A percentile compares a stretch with the other conserved stretches of the same genome.
Evolutionary conservation across 495 filamentous ascomycete genomes (phyloP).

Genomic region (Articulospora tetracladia): DNA sequence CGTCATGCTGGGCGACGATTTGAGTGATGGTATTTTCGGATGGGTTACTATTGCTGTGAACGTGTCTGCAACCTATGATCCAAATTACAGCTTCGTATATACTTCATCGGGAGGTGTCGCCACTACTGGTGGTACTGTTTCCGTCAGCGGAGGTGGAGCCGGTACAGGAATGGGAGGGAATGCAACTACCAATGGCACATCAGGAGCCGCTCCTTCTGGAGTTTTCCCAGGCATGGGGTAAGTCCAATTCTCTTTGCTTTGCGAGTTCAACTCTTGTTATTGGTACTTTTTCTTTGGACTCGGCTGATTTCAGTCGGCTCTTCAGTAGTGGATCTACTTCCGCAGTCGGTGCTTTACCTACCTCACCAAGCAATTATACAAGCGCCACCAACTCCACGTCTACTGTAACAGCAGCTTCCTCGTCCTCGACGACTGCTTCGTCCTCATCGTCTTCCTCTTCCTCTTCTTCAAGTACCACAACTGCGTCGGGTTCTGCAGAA

Average conservation of each 20-base stretch:
- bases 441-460: neutral
- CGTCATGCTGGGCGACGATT: constrained; percentile 43
- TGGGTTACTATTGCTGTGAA: constrained; percentile 56
- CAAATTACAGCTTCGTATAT: constrained; percentile 13
- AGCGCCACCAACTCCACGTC: neutral
- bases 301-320: neutral
- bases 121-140: neutral
- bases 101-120: constrained; percentile 12
- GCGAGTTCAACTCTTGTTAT: no score
- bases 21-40: constrained; percentile 47
- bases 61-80: constrained; percentile 25
- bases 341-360: neutral
- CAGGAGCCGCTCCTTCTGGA: constrained; percentile 2
- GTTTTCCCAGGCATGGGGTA: neutral
- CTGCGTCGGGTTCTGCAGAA: neutral
- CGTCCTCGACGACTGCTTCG: neutral
- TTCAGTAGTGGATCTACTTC: neutral
- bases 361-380: neutral
- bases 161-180: neutral
- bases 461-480: neutral
- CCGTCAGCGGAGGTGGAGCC: neutral
- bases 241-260: neutral
- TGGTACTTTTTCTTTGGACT: neutral
- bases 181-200: constrained; percentile 1
- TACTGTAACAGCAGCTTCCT: neutral